phyloP scores from a whole-genome alignment of 2,329 filamentous ascomycete species.

The Trichoderma atrobrunneum region DNA sequence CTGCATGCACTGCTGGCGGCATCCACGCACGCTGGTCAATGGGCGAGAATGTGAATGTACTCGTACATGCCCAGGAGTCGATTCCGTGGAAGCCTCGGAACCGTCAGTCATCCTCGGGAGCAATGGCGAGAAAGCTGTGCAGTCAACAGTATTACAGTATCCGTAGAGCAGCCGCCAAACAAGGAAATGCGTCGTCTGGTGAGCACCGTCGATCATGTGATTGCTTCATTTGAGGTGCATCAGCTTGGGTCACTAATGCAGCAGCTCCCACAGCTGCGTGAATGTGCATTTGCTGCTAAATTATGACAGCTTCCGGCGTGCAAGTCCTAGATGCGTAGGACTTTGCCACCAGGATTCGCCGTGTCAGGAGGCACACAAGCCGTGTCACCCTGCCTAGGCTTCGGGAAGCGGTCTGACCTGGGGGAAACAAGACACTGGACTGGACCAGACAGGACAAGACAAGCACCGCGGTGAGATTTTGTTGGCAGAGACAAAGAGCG shows the following conservation, averaged over 20 bases:
- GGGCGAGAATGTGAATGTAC: not conserved
- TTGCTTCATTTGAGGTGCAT: conserved; percentile 5
- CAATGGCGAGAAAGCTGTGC: not conserved
- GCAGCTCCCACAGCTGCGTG: not conserved
- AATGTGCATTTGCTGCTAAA: not conserved
- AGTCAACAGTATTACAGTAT: too few relatives aligned
- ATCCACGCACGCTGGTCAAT: not conserved
- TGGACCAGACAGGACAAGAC: too few relatives aligned
- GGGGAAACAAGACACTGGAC: not conserved
- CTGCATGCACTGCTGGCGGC: not conserved
- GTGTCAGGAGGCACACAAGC: conserved; percentile 19
- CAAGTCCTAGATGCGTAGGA: conserved; percentile 19
- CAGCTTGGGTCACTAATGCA: not conserved
- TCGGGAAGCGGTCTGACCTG: conserved; percentile 19
- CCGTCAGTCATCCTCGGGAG: not conserved
- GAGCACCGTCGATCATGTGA: conserved; percentile 9
- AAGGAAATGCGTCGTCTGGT: conserved; percentile 3
- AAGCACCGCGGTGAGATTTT: not conserved
- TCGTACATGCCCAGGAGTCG: not conserved
- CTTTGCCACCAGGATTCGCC: conserved; percentile 13
- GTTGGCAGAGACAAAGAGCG: not conserved
- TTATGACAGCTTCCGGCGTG: conserved; percentile 11
- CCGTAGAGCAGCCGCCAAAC: not conserved
- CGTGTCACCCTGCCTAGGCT: conserved; percentile 19
- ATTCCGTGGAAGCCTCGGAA: not conserved